Base-by-base conservation (phyloP, 345 rosid species). In the Euphorbia tirucalli region DNA sequence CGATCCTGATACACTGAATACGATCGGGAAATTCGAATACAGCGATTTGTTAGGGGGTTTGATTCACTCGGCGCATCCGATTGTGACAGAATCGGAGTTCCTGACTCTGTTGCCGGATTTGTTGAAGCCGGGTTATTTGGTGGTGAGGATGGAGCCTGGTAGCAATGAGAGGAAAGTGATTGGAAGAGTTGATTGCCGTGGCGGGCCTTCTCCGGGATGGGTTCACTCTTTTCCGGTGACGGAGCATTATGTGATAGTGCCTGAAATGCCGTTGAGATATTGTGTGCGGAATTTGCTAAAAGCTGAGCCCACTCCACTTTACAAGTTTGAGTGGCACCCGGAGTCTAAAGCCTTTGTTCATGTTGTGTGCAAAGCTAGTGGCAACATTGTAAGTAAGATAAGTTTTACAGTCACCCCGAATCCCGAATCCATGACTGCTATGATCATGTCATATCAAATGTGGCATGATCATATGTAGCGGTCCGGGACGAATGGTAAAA, bases 211-310 rank as follows among this genome's bases (percentile, higher is more conserved):
- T 0, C 90, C 98, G 0, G 98, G 98, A 7, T 94, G 98, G 98
- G 98, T 94, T 58, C 98, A 94, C 44, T 94, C 97, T 2, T 94
- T 94, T 81, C 89, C 99, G 16, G 92, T 92, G 70, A 94, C 99
- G 0, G 93, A 92, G 65, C 87, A 92, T 52, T 94, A 89, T 58
- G 73, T 94, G 11, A 72, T 92, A 27, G 88, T 92, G 68, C 99
- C 99, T 3, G 99, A 94, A 78, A 94, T 94, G 99, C 86, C 97
- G 11, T 67, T 94, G 73, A 84, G 97, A 68, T 94, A 94, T 54
- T 90, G 95, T 65, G 97, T 87, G 14, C 80, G 61, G 69, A 94
- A 89, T 81, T 71, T 94, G 57, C 84, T 94, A 15, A 85, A 72
- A 75, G 99, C 99, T 68, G 97, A 92, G 78, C 97, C 99, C 3